Conservation (phyloP, 1,139 yeast species). For the Geotrichum klebahnii region DNA sequence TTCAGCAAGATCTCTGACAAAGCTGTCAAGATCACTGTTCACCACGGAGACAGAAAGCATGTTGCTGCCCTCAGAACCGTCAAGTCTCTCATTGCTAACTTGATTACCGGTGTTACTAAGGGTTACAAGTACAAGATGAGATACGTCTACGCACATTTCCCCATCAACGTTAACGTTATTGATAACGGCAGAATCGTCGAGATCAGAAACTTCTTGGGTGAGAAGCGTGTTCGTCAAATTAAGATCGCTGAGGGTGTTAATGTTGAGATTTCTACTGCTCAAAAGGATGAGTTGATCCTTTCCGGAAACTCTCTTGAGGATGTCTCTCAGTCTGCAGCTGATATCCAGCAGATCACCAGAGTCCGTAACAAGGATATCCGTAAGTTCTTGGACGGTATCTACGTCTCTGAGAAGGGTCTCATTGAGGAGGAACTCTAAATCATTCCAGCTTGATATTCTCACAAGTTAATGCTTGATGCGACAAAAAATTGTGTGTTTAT, state of each 20-base stretch:
- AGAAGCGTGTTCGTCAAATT: conserved; percentile 89
- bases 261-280: conserved; percentile 74
- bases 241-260: conserved; percentile 88
- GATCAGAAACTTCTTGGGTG: conserved; percentile 99
- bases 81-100: conserved; percentile 88
- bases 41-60: conserved; percentile 99
- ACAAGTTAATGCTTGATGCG: background rate
- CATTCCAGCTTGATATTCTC: conserved; percentile 2
- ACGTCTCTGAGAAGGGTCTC: conserved; percentile 94
- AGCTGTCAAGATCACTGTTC: conserved; percentile 83
- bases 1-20: conserved; percentile 70
- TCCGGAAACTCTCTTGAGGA: conserved; percentile 96
- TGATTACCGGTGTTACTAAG: conserved; percentile 97
- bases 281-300: conserved; percentile 91
- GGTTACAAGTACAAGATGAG: conserved; percentile 99
- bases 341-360: conserved; percentile 95
- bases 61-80: conserved; percentile 99
- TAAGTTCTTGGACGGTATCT: conserved; percentile 98
- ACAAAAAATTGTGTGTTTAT: conserved; percentile 17
- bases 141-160: conserved; percentile 99
- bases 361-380: conserved; percentile 99
- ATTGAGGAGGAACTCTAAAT: conserved; percentile 61
- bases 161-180: conserved; percentile 92
- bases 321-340: conserved; percentile 98
- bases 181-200: conserved; percentile 77